Percentiles rank a stretch among this genome's conserved stretches.
Evolutionary conservation across 1,139 yeast genomes (phyloP).

Genomic region (Suhomyces guaymorum): DNA sequence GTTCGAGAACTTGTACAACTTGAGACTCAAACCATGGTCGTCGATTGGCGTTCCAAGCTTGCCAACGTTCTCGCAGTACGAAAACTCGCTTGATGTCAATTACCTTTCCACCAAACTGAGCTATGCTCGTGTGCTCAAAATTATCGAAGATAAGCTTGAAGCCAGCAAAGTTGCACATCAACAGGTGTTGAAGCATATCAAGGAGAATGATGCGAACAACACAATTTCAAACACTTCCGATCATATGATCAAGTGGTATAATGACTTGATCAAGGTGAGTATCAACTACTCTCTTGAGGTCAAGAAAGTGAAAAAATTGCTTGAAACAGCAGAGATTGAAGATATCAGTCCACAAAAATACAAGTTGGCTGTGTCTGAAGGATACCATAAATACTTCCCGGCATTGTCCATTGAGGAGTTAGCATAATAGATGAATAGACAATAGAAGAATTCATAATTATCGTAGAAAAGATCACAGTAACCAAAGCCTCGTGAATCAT

Average conservation of each 20-base stretch:
- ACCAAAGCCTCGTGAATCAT: no score
- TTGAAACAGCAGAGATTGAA: conserved; percentile 9
- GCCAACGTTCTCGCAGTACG: conserved; percentile 48
- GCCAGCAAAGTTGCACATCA: conserved; percentile 13
- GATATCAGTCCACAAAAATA: conserved; percentile 13
- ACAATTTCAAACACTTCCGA: conserved; percentile 20
- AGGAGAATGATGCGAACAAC: conserved; percentile 15
- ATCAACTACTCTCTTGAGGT: conserved; percentile 24
- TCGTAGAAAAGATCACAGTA: no score
- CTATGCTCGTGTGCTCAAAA: conserved; percentile 12
- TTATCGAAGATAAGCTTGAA: conserved; percentile 14
- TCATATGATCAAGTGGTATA: conserved; percentile 24
- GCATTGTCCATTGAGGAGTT: no score
- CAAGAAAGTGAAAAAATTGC: conserved; percentile 15
- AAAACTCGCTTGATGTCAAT: conserved; percentile 18
- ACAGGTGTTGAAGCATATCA: conserved; percentile 12
- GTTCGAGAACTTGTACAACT: conserved; percentile 54
- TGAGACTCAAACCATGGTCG: conserved; percentile 81
- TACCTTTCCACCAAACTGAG: conserved; percentile 10
- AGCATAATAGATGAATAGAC: no score
- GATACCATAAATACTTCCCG: conserved; percentile 46
- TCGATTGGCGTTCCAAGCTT: conserved; percentile 77
- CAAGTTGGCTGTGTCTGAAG: conserved; percentile 23
- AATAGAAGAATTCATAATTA: no score
- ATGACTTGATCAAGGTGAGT: conserved; percentile 29